Base-by-base conservation (phyloP, 2,329 filamentous ascomycete genomes). In the Biscogniauxia sp. region DNA sequence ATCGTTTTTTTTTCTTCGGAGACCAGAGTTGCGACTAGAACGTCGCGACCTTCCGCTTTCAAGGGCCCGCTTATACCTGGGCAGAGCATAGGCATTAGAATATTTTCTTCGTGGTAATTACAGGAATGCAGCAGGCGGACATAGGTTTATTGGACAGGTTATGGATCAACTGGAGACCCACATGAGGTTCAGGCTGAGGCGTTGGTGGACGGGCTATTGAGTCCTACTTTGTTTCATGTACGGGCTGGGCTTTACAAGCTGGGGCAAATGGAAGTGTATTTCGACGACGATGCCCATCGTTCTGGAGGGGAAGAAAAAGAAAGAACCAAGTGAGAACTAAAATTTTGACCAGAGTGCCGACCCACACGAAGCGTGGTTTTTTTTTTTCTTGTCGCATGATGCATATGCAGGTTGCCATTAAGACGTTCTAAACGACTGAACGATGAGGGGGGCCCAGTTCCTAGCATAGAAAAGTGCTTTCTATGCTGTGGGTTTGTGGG, bases 361-460 rank as follows among this genome's bases (percentile, higher is more conserved):
- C 37, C 37, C 17, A 45, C 17, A 45, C n/a, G 51, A n/a, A n/a
- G 37, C 17, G 15, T 45, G 17, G 17, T 45, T 45, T 45, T 45
- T 45, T 54, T 11, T 45, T n/a, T 45, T 45, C 11, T 54, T 11
- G 59, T 62, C 63, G 64, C 61, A 66, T 62, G 32, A 32, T 60
- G 64, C 62, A 65, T 66, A 64, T 66, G 64, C 64, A 57, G 55
- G 64, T 55, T 57, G 52, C 59, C 61, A 55, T 49, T n/a, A n/a
- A 50, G 51, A 54, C 57, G 52, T 53, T 32, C 17, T 37, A 7
- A n/a, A 54, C 7, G 52, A 26, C 57, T 55, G 57, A 50, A 54
- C 53, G 51, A 56, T 56, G 53, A 51, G 32, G 13, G 13, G 37
- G 37, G 20, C n/a, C 25, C 25, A 54, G 52, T 37, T 32, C 52